These are phyloP conservation scores for Thielaviopsis musarum DNA, from an alignment of 2,329 filamentous ascomycete genomes.

Conservation along the genomic window DNA sequence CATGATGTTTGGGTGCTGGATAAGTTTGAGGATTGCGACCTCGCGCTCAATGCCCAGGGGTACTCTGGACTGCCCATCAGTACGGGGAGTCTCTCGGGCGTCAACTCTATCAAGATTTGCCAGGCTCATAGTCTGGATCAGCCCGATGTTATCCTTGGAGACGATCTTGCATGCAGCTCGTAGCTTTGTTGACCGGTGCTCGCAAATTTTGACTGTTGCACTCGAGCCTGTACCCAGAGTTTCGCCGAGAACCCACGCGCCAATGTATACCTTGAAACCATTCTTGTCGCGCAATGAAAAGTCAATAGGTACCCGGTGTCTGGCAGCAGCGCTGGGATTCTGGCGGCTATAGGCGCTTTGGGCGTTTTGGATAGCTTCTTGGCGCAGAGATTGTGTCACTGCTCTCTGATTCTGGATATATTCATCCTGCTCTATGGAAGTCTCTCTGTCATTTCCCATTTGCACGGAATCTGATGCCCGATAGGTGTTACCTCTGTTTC, in stretches of 20 bases:
- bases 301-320: neutral
- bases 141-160: conserved; percentile 61
- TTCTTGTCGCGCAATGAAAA: conserved; percentile 20
- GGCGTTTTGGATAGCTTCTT: conserved; percentile 5
- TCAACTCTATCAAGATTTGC: conserved; percentile 65
- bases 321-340: neutral
- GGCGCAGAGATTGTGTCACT: conserved; percentile 3
- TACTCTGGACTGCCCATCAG: conserved; percentile 50
- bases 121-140: conserved; percentile 73
- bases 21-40: conserved; percentile 91
- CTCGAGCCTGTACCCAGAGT: conserved; percentile 83
- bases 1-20: conserved; percentile 89
- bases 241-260: conserved; percentile 83
- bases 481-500: conserved; percentile 4
- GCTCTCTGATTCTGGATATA: conserved; percentile 5
- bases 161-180: conserved; percentile 92
- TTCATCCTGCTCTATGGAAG: conserved; percentile 5
- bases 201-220: conserved; percentile 70
- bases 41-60: conserved; percentile 85
- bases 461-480: conserved; percentile 9
- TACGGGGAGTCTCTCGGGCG: conserved; percentile 34
- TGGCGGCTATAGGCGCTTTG: neutral
- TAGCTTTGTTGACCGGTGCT: conserved; percentile 62
- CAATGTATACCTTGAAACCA: conserved; percentile 57
- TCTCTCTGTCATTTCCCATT: conserved; percentile 6